phyloP scores from a whole-genome alignment of 805 yeast species.

The Yamadazyma sp. region DNA sequence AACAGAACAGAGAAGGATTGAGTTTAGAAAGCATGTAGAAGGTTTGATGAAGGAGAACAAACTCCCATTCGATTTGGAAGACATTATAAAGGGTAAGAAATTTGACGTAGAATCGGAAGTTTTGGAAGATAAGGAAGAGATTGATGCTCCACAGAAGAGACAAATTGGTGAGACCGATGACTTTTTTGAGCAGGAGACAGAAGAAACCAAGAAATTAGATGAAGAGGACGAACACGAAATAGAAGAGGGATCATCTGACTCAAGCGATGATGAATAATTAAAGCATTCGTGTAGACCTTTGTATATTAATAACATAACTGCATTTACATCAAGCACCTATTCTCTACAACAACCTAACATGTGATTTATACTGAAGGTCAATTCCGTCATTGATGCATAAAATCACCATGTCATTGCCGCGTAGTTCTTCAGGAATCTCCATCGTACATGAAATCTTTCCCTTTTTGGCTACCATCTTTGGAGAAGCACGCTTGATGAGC shows the following conservation, averaged over 20 bases:
- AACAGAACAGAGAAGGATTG: constrained; percentile 45
- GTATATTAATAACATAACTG: constrained; percentile 9
- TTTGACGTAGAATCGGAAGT: constrained; percentile 15
- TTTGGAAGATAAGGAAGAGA: constrained; percentile 29
- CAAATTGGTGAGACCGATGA: constrained; percentile 37
- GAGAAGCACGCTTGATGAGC: constrained; percentile 75
- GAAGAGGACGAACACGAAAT: constrained; percentile 1
- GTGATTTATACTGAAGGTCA: constrained; percentile 46
- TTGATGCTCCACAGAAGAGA: constrained; percentile 45
- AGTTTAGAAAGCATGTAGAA: constrained; percentile 50
- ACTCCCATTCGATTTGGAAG: constrained; percentile 53
- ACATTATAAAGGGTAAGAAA: constrained; percentile 41
- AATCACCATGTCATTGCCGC: constrained; percentile 47
- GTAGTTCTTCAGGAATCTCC: constrained; percentile 48
- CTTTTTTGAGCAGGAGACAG: constrained; percentile 36
- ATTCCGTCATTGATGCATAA: constrained; percentile 66
- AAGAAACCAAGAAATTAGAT: background rate
- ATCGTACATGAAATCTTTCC: constrained; percentile 46
- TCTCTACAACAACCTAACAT: constrained; percentile 1
- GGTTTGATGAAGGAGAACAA: constrained; percentile 51
- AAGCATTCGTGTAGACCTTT: constrained; percentile 5
- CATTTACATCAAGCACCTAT: constrained; percentile 1
- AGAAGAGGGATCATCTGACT: background rate
- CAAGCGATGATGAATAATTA: background rate
- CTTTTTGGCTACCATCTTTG: constrained; percentile 39